phyloP scores from a whole-genome alignment of 177 flowering plant species.

The Tripterygium wilfordii region DNA sequence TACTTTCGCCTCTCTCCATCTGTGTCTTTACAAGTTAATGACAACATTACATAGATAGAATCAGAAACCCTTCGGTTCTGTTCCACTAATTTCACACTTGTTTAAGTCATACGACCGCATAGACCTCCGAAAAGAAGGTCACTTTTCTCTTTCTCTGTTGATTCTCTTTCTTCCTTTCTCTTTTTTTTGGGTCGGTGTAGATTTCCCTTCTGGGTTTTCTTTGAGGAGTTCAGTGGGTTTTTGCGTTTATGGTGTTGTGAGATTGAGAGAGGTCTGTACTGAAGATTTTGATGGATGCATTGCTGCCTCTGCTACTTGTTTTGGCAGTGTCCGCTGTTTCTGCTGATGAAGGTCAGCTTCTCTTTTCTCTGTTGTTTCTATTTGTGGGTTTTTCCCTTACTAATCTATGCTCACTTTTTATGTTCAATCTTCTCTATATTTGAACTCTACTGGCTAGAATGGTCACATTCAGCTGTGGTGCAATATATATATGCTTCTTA shows the following conservation, averaged over 20 bases:
- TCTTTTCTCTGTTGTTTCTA: neutral
- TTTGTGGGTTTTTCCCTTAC: neutral
- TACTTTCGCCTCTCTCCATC: too few relatives aligned
- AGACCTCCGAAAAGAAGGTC: constrained; percentile 16
- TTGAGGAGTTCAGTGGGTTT: neutral
- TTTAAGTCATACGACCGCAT: too few relatives aligned
- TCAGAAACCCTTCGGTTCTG: constrained; percentile 5
- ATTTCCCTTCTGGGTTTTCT: constrained; percentile 8
- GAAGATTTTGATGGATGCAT: constrained; percentile 21
- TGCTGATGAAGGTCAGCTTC: constrained; percentile 40
- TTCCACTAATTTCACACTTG: too few relatives aligned
- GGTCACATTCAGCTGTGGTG: too few relatives aligned
- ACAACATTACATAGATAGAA: too few relatives aligned
- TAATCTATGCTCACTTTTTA: neutral
- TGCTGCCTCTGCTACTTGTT: constrained; percentile 27
- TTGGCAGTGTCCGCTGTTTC: constrained; percentile 21
- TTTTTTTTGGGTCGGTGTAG: neutral
- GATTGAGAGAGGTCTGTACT: constrained; percentile 1
- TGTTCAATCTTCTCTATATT: neutral
- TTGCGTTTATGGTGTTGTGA: constrained; percentile 6
- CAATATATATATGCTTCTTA: too few relatives aligned
- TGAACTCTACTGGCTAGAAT: too few relatives aligned
- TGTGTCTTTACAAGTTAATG: too few relatives aligned
- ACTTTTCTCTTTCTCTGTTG: constrained; percentile 5
- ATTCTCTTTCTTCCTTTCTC: constrained; percentile 1